phyloP scores from a whole-genome alignment of 306 rosid species.

The Hippophae rhamnoides region DNA sequence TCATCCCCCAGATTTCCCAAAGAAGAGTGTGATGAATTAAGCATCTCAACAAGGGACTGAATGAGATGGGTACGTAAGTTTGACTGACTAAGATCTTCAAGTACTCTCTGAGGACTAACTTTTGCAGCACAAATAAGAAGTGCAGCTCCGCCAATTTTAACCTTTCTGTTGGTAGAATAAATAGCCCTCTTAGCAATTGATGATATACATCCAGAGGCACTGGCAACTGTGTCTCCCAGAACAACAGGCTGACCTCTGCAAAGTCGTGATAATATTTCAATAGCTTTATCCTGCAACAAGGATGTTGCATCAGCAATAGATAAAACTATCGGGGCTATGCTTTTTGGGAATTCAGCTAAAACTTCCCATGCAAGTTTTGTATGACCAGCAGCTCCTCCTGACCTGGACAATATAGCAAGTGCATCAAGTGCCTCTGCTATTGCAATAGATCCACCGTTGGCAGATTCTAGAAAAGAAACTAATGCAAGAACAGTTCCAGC shows the following conservation, averaged over 20 bases:
- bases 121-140: slow-evolving; percentile 81
- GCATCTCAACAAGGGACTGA: slow-evolving; percentile 73
- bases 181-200: slow-evolving; percentile 73
- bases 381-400: slow-evolving; percentile 42
- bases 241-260: slow-evolving; percentile 72
- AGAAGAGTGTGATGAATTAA: slow-evolving; percentile 37
- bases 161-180: slow-evolving; percentile 54
- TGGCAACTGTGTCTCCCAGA: slow-evolving; percentile 58
- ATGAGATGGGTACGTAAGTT: slow-evolving; percentile 50
- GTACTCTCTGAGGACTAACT: slow-evolving; percentile 61
- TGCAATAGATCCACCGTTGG: slow-evolving; percentile 51
- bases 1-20: slow-evolving; percentile 30
- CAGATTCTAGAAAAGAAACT: slow-evolving; percentile 78
- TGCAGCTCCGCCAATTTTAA: slow-evolving; percentile 84
- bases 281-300: slow-evolving; percentile 72
- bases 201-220: slow-evolving; percentile 62
- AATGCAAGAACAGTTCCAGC: slow-evolving; percentile 86
- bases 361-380: slow-evolving; percentile 83
- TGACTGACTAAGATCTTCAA: slow-evolving; percentile 62
- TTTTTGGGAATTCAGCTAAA: slow-evolving; percentile 71
- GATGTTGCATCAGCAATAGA: slow-evolving; percentile 69
- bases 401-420: slow-evolving; percentile 80
- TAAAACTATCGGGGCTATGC: slow-evolving; percentile 71
- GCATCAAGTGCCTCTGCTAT: slow-evolving; percentile 84
- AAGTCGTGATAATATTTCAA: slow-evolving; percentile 75